Evolutionary conservation across 345 rosid species (phyloP).

Genomic region (Gossypium sturtianum): DNA sequence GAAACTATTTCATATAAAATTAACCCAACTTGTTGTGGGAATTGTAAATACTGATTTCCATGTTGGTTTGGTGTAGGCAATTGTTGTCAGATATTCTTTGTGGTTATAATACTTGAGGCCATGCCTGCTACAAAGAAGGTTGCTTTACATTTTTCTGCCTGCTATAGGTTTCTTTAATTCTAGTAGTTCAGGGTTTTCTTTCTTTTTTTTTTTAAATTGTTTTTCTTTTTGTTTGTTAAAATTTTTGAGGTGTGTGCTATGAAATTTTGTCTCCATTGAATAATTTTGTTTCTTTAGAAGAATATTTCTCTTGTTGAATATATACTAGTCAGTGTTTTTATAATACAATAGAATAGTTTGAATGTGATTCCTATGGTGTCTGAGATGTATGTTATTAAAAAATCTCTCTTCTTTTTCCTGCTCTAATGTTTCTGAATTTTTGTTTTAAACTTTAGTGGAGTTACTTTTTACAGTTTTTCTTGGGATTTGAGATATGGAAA

Average conservation of each 20-base stretch:
- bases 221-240: neutral
- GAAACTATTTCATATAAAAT: too few relatives aligned
- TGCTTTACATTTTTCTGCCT: neutral
- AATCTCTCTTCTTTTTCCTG: neutral
- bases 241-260: neutral
- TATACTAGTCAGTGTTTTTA: neutral
- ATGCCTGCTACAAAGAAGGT: slow-evolving; percentile 18
- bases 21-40: too few relatives aligned
- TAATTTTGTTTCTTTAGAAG: neutral
- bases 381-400: neutral
- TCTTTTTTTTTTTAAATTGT: too few relatives aligned
- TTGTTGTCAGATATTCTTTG: neutral
- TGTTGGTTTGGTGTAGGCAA: slow-evolving; percentile 5
- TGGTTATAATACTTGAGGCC: neutral
- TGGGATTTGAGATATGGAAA: too few relatives aligned
- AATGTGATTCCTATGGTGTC: neutral
- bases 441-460: neutral
- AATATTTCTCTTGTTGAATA: neutral
- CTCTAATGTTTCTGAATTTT: neutral
- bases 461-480: neutral
- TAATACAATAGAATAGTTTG: neutral
- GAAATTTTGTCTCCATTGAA: neutral
- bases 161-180: neutral
- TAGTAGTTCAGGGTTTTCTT: neutral
- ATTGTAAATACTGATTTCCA: neutral